Base-by-base conservation (phyloP, 1,284 basidiomycete species). In the Phenoliferia sp. region DNA sequence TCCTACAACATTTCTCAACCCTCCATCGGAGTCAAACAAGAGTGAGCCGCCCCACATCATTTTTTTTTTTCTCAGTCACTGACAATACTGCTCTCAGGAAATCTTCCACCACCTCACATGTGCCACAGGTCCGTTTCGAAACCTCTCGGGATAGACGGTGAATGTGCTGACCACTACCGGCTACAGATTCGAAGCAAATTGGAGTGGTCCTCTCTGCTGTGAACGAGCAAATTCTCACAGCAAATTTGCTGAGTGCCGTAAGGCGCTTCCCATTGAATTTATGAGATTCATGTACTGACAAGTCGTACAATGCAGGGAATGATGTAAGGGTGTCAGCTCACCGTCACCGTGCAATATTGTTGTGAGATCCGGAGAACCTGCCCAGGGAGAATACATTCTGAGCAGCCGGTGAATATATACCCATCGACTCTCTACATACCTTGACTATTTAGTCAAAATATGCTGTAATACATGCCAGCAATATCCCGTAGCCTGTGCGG, bases 161-260 rank as follows among this genome's bases (percentile, higher is more conserved):
- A 44, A 12, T 12, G 22, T 22, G 39, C 39, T 44, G 39, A 44
- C 39, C 22, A 12, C 22, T 44, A 12, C 22, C 12, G 12, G 22
- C 12, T 22, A 22, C 39, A 44, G 39, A 44, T 44, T 44, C 39
- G 39, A 59, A 63, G 7, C 71, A 73, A 34, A 78, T 78, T 64
- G 71, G 75, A 34, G 75, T 78, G 32, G 78, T 79, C 44, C 70
- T 79, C 35, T 73, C 73, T 2, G 77, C 78, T 0, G 78, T 79
- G 54, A 78, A 79, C 68, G 69, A 74, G 39, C 69, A 69, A 19
- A 69, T 74, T 50, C 31, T 74, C 31, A 35, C 63, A n/a, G 29
- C 63, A 31, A 71, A 74, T 59, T 60, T 74, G 3, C 31, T 59
- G 22, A 34, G 22, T 16, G 60, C 65, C 5, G 68, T 44, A 22